Evolutionary conservation across 1,284 basidiomycete species (phyloP).

Genomic region (Trametes versicolor): DNA sequence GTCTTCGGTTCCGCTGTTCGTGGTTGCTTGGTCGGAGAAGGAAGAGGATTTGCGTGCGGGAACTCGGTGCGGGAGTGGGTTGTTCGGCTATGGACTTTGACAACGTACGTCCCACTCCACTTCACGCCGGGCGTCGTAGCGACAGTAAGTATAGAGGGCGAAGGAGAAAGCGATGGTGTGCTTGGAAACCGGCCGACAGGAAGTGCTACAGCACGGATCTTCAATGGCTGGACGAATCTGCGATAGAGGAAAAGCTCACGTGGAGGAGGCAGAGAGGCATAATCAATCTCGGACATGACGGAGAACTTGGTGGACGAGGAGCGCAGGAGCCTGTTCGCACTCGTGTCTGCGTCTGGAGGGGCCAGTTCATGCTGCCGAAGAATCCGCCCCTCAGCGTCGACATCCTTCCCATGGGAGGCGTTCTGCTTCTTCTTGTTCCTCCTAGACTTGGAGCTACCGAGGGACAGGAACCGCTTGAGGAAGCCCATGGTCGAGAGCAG

Average conservation of each 20-base stretch:
- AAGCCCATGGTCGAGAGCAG: constrained; percentile 62
- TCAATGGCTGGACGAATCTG: neutral
- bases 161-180: constrained; percentile 54
- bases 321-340: constrained; percentile 67
- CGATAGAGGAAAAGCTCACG: constrained; percentile 56
- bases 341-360: constrained; percentile 65
- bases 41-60: constrained; percentile 62
- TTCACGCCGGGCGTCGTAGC: constrained; percentile 53
- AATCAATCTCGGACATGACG: constrained; percentile 63
- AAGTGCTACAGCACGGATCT: constrained; percentile 57
- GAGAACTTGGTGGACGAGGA: constrained; percentile 75
- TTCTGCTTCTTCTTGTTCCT: constrained; percentile 48
- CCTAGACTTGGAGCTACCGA: constrained; percentile 71
- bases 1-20: constrained; percentile 38
- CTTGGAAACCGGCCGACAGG: constrained; percentile 67
- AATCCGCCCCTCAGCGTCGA: constrained; percentile 41
- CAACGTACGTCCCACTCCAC: constrained; percentile 70
- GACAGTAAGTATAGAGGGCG: constrained; percentile 39
- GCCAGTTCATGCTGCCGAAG: constrained; percentile 29
- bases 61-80: constrained; percentile 71
- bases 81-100: constrained; percentile 70
- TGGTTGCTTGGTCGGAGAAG: constrained; percentile 34
- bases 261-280: constrained; percentile 67
- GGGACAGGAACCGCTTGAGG: constrained; percentile 74
- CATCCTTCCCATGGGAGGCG: constrained; percentile 26